Base-by-base conservation (phyloP, 768 basidiomycete genomes). In the Paxillus involutus region DNA sequence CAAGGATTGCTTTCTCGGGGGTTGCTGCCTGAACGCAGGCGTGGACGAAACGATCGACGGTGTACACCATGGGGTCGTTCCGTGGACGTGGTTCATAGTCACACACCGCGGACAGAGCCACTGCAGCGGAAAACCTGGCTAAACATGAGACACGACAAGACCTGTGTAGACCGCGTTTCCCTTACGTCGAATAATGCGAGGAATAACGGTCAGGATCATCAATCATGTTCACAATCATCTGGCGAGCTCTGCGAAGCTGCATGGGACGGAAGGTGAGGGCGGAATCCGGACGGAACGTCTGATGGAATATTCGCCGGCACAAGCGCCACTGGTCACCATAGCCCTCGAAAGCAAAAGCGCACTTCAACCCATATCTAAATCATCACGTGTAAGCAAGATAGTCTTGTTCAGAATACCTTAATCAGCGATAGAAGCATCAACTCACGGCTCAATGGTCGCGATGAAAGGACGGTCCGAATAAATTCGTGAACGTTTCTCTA, bases 401-500 rank as follows among this genome's bases (percentile, higher is more conserved):
- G 13, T 43, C 14, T n/a, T 5, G 17, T n/a, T 33, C 9, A 29
- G 24, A 16, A 17, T 4, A 33, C 19, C 32, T 30, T 17, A 21
- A 21, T 21, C 21, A 21, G 21, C 2, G 35, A 36, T n/a, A 17
- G n/a, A 26, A 2, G 12, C 16, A 35, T 46, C 11, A 30, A 54
- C 60, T 62, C 49, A 65, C 60, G 54, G 53, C 26, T 48, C 19
- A 13, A 57, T 17, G 26, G 55, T 59, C 0, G 62, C 59, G 39
- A 67, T 52, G 44, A 47, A 49, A 2, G 84, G 83, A 6, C 83
- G 77, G 63, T 79, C 75, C 9, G 81, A 81, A 57, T 82, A 82
- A 30, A 77, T 73, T 11, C 65, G 63, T 2, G 78, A 76, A 10
- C 79, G 73, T 44, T 71, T 69, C 44, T 81, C 79, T 35, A 84